Evolutionary conservation across 176 grass and related monocot genomes (phyloP).

Genomic region (Alopecurus myosuroides): DNA sequence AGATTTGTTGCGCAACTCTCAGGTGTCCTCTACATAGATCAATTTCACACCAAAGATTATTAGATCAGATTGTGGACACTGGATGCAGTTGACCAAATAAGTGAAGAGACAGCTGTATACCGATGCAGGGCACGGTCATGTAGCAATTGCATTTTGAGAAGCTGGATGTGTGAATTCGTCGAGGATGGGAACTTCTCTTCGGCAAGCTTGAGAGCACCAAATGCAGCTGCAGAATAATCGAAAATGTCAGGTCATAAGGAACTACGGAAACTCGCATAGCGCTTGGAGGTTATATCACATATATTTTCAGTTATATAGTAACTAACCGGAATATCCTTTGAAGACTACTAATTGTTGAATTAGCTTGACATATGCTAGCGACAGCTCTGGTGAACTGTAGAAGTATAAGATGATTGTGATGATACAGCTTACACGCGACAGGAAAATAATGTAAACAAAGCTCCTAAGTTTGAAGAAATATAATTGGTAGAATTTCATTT

Average conservation of each 20-base stretch:
- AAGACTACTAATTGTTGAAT: slow-evolving; percentile 82
- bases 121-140: slow-evolving; percentile 87
- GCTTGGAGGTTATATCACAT: neutral
- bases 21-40: slow-evolving; percentile 66
- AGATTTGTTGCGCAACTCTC: slow-evolving; percentile 72
- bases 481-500: neutral
- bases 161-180: slow-evolving; percentile 63
- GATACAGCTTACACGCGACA: neutral
- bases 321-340: slow-evolving; percentile 83
- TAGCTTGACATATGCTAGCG: slow-evolving; percentile 72
- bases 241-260: neutral
- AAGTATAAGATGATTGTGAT: slow-evolving; percentile 19
- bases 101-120: slow-evolving; percentile 41
- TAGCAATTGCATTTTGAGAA: slow-evolving; percentile 86
- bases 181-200: slow-evolving; percentile 71
- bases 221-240: slow-evolving; percentile 57
- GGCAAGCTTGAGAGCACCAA: slow-evolving; percentile 72
- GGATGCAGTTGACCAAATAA: slow-evolving; percentile 12
- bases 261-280: neutral
- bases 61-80: slow-evolving; percentile 10
- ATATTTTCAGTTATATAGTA: neutral
- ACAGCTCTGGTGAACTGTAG: slow-evolving; percentile 78
- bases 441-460: slow-evolving; percentile 15
- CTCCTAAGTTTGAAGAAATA: neutral
- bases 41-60: slow-evolving; percentile 17